A percentile compares a stretch with the other conserved stretches of the same genome.
These are phyloP conservation scores for Athelia sp. DNA, from an alignment of 1,284 basidiomycete genomes.

Conservation along the genomic window DNA sequence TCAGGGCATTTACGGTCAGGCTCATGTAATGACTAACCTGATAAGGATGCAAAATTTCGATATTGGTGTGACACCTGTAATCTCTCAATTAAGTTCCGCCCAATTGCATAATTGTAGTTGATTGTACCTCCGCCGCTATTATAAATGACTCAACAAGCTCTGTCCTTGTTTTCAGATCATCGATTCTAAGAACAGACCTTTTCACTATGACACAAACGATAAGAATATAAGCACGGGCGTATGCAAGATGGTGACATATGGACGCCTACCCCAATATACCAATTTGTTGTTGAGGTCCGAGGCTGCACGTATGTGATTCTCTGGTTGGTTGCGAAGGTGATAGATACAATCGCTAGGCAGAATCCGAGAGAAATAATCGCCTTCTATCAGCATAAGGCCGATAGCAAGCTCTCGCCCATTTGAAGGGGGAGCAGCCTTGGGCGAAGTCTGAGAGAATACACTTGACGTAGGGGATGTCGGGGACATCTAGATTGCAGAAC, in stretches of 20 bases:
- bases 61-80: slow-evolving; percentile 35
- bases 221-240: too few relatives aligned
- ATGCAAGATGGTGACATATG: too few relatives aligned
- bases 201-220: too few relatives aligned
- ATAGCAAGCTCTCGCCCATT: slow-evolving; percentile 29
- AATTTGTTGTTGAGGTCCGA: slow-evolving; percentile 33
- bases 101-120: neutral
- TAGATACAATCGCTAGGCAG: slow-evolving; percentile 36
- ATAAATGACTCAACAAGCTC: slow-evolving; percentile 38
- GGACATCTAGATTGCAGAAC: neutral
- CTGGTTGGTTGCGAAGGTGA: slow-evolving; percentile 25
- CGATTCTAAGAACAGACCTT: slow-evolving; percentile 32
- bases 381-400: slow-evolving; percentile 37
- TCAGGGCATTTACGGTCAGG: too few relatives aligned
- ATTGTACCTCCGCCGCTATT: slow-evolving; percentile 29
- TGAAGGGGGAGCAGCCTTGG: slow-evolving; percentile 6
- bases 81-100: slow-evolving; percentile 7
- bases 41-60: slow-evolving; percentile 34
- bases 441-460: slow-evolving; percentile 5
- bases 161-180: slow-evolving; percentile 27
- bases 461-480: neutral
- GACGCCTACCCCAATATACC: slow-evolving; percentile 36
- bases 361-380: slow-evolving; percentile 31
- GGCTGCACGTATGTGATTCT: slow-evolving; percentile 25
- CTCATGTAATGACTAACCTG: too few relatives aligned